A percentile compares a stretch with the other conserved stretches of the same genome.
phyloP scores from a whole-genome alignment of 768 basidiomycete genomes.

The Leccinum longicurvipes region DNA sequence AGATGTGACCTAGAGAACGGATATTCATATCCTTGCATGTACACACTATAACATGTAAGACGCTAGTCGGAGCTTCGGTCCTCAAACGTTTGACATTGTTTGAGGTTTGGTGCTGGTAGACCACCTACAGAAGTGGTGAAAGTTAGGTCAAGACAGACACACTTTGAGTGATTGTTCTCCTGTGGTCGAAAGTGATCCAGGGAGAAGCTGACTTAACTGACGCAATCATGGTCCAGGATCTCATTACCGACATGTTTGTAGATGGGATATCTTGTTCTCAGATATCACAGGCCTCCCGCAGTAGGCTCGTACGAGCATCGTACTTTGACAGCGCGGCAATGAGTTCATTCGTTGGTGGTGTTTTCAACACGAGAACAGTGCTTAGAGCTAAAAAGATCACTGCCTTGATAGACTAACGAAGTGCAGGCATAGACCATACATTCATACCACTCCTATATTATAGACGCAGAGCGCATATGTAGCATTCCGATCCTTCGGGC shows the following conservation, averaged over 20 bases:
- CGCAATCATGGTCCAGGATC: conserved; percentile 37
- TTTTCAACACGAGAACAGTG: conserved; percentile 36
- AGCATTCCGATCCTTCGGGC: conserved; percentile 2
- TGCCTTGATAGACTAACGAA: conserved; percentile 33
- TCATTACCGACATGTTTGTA: conserved; percentile 36
- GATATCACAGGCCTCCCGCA: conserved; percentile 41
- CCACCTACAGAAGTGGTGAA: no score
- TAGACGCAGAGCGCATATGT: neutral
- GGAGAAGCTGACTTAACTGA: conserved; percentile 33
- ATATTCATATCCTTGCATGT: neutral
- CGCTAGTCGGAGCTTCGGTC: no score
- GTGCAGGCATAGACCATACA: neutral
- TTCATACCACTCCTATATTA: conserved; percentile 1
- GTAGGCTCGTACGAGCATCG: conserved; percentile 34
- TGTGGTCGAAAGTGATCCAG: conserved; percentile 35
- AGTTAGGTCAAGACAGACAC: no score
- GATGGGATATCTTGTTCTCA: conserved; percentile 40
- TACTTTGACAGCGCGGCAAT: conserved; percentile 39
- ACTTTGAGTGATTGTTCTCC: no score
- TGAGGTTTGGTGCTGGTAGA: no score
- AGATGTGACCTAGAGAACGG: conserved; percentile 45
- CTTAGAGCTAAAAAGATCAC: conserved; percentile 33
- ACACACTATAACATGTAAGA: neutral
- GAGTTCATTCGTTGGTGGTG: conserved; percentile 39
- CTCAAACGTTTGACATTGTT: no score